Base-by-base conservation (phyloP, 176 grass and related monocot species). In the Puya raimondii region DNA sequence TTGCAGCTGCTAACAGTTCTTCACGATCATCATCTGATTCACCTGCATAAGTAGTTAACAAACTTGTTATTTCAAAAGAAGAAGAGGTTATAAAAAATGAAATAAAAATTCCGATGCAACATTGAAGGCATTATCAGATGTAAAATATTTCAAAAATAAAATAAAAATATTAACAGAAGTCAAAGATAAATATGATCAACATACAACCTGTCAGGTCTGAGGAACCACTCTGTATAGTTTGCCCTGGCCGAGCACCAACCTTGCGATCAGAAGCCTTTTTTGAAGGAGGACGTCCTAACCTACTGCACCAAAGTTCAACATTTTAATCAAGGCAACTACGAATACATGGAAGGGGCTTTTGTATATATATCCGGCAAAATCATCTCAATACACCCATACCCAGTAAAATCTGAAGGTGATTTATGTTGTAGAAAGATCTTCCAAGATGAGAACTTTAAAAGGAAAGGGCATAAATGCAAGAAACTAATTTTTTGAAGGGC, bases 1-100 rank as follows among this genome's bases (percentile, higher is more conserved):
- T 77, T 76, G 82, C 88, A 85, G 82, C 91, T 85, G 85, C 77
- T 85, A 86, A 82, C 78, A 91, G 77, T 74, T 91, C 85, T 78
- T 88, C 91, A 63, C 29, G 83, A 81, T 88, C 91, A 88, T 91
- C 91, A 48, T 86, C 82, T 67, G 73, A 68, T 77, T 86, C 80
- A 83, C 71, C 91, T 96, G 70, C 75, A 96, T 67, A 81, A 58
- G 20, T 51, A 76, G 29, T 49, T 85, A 53, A 54, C 27, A 72
- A 68, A 15, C 74, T 49, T 58, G 9, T 50, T 33, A 53, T 64
- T 49, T 59, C 54, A 50, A 33, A 70, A 56, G 23, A 64, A 63
- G 9, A 42, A 7, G 33, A 42, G 33, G 33, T 42, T 7, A 42
- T 42, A 42, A 42, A 7, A 42, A 42, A 42, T 42, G 33, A 42